Percentiles rank a stretch among this genome's conserved stretches.
Evolutionary conservation across 306 rosid genomes (phyloP).

Genomic region (Quercus agrifolia): DNA sequence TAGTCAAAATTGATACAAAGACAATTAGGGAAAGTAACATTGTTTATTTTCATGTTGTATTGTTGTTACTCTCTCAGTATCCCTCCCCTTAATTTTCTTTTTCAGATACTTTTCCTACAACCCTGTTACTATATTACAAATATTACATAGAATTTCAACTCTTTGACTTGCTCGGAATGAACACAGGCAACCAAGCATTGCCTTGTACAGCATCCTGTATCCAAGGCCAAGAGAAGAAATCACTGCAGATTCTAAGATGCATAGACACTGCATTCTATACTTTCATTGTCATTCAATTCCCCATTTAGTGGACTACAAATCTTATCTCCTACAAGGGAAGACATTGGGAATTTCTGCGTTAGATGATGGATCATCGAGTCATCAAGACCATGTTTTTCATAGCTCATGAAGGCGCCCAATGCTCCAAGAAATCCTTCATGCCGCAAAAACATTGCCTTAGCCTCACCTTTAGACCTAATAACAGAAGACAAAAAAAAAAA

Average conservation of each 20-base stretch:
- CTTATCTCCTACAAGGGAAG: constrained; percentile 39
- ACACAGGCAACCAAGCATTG: constrained; percentile 50
- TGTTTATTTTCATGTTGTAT: not conserved
- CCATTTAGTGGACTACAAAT: constrained; percentile 30
- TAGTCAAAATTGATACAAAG: not conserved
- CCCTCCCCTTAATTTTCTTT: not conserved
- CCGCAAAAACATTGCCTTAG: constrained; percentile 85
- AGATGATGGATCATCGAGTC: constrained; percentile 45
- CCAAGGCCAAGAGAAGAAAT: not conserved
- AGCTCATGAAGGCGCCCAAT: constrained; percentile 75
- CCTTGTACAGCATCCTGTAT: constrained; percentile 2
- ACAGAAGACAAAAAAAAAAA: not conserved
- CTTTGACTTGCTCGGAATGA: constrained; percentile 3
- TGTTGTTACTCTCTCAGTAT: constrained; percentile 1
- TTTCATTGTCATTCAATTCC: constrained; percentile 59
- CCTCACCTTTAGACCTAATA: constrained; percentile 94
- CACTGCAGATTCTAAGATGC: constrained; percentile 34
- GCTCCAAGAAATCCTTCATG: constrained; percentile 99
- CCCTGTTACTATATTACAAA: constrained; percentile 20
- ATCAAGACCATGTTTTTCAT: constrained; percentile 56
- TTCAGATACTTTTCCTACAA: constrained; percentile 5
- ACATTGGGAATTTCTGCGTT: constrained; percentile 34
- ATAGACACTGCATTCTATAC: constrained; percentile 70
- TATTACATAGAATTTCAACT: constrained; percentile 17
- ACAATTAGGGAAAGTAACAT: not conserved